These are phyloP conservation scores for Krasilnikovozyma curviuscula DNA, from an alignment of 768 basidiomycete genomes.

Conservation along the genomic window DNA sequence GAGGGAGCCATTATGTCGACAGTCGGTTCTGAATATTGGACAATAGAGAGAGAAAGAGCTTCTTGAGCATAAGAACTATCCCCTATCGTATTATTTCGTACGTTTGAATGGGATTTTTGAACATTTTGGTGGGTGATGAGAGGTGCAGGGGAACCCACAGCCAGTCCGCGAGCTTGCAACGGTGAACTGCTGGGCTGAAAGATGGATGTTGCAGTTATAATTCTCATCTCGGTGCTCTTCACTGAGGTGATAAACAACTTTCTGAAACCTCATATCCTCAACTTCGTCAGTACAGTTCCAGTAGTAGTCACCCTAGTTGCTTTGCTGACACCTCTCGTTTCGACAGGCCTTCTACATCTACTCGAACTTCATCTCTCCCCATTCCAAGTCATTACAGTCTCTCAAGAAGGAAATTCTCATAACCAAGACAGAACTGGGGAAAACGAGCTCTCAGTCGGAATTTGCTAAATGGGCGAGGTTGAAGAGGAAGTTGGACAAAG, in stretches of 20 bases:
- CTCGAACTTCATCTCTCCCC: slow-evolving; percentile 42
- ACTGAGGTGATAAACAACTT: slow-evolving; percentile 76
- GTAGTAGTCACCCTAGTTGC: neutral
- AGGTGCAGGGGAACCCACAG: no score
- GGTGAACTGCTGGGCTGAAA: no score
- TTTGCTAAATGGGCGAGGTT: slow-evolving; percentile 98
- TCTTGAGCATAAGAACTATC: no score
- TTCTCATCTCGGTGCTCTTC: slow-evolving; percentile 61
- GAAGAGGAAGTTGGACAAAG: slow-evolving; percentile 75
- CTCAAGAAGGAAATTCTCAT: slow-evolving; percentile 63
- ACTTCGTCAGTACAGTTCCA: slow-evolving; percentile 39
- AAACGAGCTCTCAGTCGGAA: slow-evolving; percentile 87
- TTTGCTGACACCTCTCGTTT: neutral
- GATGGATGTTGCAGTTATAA: slow-evolving; percentile 45
- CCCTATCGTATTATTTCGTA: no score
- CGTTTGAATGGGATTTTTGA: no score
- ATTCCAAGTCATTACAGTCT: slow-evolving; percentile 40
- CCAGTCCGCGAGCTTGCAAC: no score
- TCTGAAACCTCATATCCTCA: slow-evolving; percentile 63
- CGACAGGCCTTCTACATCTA: slow-evolving; percentile 55
- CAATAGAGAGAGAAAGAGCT: no score
- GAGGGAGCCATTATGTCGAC: no score
- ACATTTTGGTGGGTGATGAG: no score
- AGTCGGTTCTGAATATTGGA: no score
- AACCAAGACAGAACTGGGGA: slow-evolving; percentile 64